These are phyloP conservation scores for Saccharum officinarum DNA, from an alignment of 176 grass and related monocot genomes.

Conservation along the genomic window DNA sequence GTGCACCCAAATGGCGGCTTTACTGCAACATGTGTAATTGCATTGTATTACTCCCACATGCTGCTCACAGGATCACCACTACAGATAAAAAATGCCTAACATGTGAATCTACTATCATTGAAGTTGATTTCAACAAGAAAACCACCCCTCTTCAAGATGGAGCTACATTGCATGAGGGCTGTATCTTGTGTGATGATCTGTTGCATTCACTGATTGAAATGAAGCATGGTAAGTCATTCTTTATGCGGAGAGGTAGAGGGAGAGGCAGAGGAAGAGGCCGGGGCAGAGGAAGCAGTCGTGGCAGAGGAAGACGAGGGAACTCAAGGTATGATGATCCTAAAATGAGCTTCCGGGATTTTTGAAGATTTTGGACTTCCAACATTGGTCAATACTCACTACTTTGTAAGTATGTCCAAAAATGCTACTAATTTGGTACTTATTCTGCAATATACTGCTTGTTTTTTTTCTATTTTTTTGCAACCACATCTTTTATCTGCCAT, in stretches of 20 bases:
- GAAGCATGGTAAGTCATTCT: conserved; percentile 90
- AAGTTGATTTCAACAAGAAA: conserved; percentile 99
- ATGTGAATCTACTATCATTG: conserved; percentile 90
- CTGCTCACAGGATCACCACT: conserved; percentile 70
- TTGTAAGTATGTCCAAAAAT: not conserved
- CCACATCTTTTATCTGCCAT: not conserved
- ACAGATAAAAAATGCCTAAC: conserved; percentile 71
- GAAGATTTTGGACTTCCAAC: conserved; percentile 10
- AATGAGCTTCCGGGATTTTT: conserved; percentile 98
- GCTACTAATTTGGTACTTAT: not conserved
- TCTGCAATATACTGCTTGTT: not conserved
- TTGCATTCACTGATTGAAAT: conserved; percentile 91
- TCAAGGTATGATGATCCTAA: conserved; percentile 79
- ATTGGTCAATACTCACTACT: not conserved
- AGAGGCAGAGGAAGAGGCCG: conserved; percentile 67
- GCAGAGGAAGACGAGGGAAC: conserved; percentile 50
- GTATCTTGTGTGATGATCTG: conserved; percentile 94
- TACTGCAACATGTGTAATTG: conserved; percentile 94
- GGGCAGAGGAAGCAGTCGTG: conserved; percentile 45
- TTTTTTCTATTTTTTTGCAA: not conserved
- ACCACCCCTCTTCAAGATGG: conserved; percentile 76
- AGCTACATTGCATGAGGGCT: conserved; percentile 77
- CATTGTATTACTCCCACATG: conserved; percentile 78
- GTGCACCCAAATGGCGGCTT: conserved; percentile 93
- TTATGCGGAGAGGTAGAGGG: conserved; percentile 55